Evolutionary conservation across 2,329 filamentous ascomycete species (phyloP), one percentile per base, ranked within the genome.

Genomic region (Tolypocladium tundrense): DNA sequence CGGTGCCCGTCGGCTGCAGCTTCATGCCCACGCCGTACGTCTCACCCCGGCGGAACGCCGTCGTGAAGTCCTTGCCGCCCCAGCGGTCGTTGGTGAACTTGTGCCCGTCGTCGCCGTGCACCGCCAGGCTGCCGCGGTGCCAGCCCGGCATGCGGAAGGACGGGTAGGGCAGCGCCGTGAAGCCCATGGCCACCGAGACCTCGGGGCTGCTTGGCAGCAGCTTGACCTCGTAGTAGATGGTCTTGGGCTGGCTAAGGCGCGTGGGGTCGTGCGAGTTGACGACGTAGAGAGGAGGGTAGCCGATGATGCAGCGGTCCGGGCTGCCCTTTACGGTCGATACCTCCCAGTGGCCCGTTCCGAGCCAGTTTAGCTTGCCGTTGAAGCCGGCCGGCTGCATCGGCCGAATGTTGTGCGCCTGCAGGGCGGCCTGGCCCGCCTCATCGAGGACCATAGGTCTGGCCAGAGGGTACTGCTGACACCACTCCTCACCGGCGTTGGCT

Each of bases 81-180:
- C 81, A 88, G 9, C 79, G 78, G 69, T 93, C 87, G 67, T 91
- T 90, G 65, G 91, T 79, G 69, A 88, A 94, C 69, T 82, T 81
- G 65, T 87, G 80, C 0, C 90, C 90, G 69, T 93, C 90, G 69
- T 93, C 90, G 53, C 87, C 85, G 68, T 93, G 90, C n/a, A 93
- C 83, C 1, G 79, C 90, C 16, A 92, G 67, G 61, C 84, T 87
- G 21, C 82, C 89, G 40, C 89, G 81, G 68, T 94, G 87, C 90
- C 89, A 93, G 2, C 90, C 90, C 0, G 90, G 90, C 60, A 92
- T 79, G 9, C 90, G 81, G 75, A 90, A 93, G 0, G 80, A 78
- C 8, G 90, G 90, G 67, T 91, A 93, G 9, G 90, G 90, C 53
- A 87, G 81, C 1, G 88, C 88, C 0, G 81, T 75, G 69, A 85